phyloP scores from a whole-genome alignment of 176 grass and related monocot genomes.

The Alloteropsis semialata region DNA sequence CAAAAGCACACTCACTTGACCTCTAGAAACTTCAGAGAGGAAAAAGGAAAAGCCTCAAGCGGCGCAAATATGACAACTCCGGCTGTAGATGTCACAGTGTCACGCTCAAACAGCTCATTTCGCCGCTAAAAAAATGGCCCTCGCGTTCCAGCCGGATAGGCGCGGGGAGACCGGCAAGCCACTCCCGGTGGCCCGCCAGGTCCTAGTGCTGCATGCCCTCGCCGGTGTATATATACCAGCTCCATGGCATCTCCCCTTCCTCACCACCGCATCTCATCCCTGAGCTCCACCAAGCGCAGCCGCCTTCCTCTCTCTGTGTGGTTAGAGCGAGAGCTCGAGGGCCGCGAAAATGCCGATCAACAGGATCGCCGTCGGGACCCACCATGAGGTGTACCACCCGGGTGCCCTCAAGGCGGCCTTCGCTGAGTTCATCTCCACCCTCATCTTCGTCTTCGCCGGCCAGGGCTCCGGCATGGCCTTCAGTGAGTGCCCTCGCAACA shows the following conservation, averaged over 20 bases:
- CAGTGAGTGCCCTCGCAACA: constrained; percentile 31
- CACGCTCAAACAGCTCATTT: constrained; percentile 21
- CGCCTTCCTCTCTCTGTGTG: neutral
- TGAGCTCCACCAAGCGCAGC: neutral
- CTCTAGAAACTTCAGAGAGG: constrained; percentile 4
- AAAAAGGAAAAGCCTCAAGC: neutral
- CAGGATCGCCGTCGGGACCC: constrained; percentile 64
- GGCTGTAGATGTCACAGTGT: neutral
- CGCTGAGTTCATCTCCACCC: constrained; percentile 92
- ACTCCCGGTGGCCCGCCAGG: neutral
- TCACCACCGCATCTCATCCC: neutral
- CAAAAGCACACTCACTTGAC: neutral
- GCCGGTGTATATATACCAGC: constrained; percentile 32
- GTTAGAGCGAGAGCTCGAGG: neutral
- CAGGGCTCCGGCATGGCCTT: constrained; percentile 96
- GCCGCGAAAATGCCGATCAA: constrained; percentile 62
- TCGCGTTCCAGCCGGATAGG: constrained; percentile 5
- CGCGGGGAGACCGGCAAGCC: neutral
- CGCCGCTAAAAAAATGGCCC: neutral
- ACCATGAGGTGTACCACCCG: constrained; percentile 66
- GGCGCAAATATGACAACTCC: neutral
- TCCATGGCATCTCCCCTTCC: neutral
- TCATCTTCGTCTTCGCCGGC: constrained; percentile 99
- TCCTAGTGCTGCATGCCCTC: neutral
- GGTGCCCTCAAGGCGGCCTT: constrained; percentile 81